Base-by-base conservation (phyloP, 495 filamentous ascomycete species). In the Bathelium albidoporum region DNA sequence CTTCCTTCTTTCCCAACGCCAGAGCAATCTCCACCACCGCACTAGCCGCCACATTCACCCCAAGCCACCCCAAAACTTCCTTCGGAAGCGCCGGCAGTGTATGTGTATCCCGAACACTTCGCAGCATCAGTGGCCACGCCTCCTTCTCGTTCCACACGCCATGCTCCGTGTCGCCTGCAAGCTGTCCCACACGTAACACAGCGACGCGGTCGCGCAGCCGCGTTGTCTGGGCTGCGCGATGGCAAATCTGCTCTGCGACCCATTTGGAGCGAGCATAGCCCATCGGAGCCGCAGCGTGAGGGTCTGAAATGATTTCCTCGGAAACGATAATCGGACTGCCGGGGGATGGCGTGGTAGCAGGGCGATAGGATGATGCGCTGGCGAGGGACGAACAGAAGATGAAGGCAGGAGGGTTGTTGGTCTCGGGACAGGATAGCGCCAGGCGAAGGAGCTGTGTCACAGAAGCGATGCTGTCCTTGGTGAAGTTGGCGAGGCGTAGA, bases 221-320 rank as follows among this genome's bases (percentile, higher is more conserved):
- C 4, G 62, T 66, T 0, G 24, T 26, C 32, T 67, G 31, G 41
- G 64, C 63, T 1, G 73, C 75, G 14, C 68, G 65, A 16, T 59
- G 36, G 62, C 78, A 82, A 11, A 83, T 77, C 14, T 81, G 70
- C 71, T 88, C 85, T 0, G 82, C 80, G 7, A 87, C 82, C 73
- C 85, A 85, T 72, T 88, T 88, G 2, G 80, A 82, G 32, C 79
- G 80, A 0, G 80, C 80, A 64, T 88, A 88, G 7, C 85, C 85
- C 32, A 85, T 76, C 0, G 73, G 68, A 9, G 81, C 79, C 0
- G 85, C 80, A 43, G 80, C 73, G 5, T 61, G 58, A 5, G 85
- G 80, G 12, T 80, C 72, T 2, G 66, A 44, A 0, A 81, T 79
- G 22, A 83, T 72, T 2, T 64, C 62, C 68, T 89, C 85, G 1